Conservation (phyloP, 306 rosid genomes). For the Heteromeles arbutifolia region DNA sequence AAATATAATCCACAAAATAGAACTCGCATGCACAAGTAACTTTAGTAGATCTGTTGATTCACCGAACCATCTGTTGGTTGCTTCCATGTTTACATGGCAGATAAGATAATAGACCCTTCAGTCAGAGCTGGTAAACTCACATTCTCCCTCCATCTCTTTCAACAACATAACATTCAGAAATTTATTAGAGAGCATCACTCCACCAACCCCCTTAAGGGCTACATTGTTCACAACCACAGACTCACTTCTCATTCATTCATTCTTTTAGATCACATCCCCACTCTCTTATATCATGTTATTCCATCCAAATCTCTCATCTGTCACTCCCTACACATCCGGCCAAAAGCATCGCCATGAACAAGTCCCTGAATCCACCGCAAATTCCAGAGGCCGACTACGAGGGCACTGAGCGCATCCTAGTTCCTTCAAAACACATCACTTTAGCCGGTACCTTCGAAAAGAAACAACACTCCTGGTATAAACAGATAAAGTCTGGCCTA, state of each 20-base stretch:
- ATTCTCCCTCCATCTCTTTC: conserved; percentile 1
- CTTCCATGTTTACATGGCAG: conserved; percentile 11
- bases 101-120: not conserved
- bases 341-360: conserved; percentile 36
- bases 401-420: conserved; percentile 40
- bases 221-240: conserved; percentile 50
- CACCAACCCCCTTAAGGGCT: conserved; percentile 40
- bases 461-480: conserved; percentile 56
- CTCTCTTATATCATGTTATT: conserved; percentile 15
- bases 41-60: not conserved
- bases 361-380: conserved; percentile 33
- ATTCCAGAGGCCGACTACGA: conserved; percentile 28
- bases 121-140: conserved; percentile 7
- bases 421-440: conserved; percentile 50
- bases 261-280: not conserved
- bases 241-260: conserved; percentile 62
- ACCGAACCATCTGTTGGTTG: not conserved
- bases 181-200: conserved; percentile 13
- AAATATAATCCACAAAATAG: not conserved
- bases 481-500: not conserved
- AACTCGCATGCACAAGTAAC: not conserved
- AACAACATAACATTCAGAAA: not conserved
- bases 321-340: conserved; percentile 23
- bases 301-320: not conserved
- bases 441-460: conserved; percentile 42